phyloP scores from a whole-genome alignment of 2,329 filamentous ascomycete genomes.

The Calonectria montana region DNA sequence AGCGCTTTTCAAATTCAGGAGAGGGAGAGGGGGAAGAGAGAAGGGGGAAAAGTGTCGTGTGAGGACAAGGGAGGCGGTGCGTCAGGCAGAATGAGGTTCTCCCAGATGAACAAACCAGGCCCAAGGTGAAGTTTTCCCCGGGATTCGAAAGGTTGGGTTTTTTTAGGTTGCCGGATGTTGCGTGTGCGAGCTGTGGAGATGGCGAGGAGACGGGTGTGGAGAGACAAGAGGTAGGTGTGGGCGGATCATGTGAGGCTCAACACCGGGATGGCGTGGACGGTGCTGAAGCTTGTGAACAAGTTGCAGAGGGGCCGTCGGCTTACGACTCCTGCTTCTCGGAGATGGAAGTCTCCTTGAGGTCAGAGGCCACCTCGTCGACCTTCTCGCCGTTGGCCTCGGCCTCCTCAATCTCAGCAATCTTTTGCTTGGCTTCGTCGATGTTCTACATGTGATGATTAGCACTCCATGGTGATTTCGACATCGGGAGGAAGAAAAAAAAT shows the following conservation, averaged over 20 bases:
- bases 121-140: conserved; percentile 7
- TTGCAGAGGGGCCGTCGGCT: conserved; percentile 15
- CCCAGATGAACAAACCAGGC: not conserved
- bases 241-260: conserved; percentile 13
- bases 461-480: conserved; percentile 10
- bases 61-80: conserved; percentile 4
- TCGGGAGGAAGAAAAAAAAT: conserved; percentile 39
- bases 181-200: conserved; percentile 18
- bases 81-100: conserved; percentile 17
- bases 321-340: conserved; percentile 65
- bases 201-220: conserved; percentile 12
- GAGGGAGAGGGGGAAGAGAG: not conserved
- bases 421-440: conserved; percentile 94
- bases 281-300: not conserved
- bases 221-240: conserved; percentile 8
- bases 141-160: conserved; percentile 5
- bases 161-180: conserved; percentile 18
- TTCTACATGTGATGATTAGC: conserved; percentile 71
- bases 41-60: not conserved
- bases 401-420: conserved; percentile 87
- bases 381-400: conserved; percentile 63
- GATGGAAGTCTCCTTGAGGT: conserved; percentile 63
- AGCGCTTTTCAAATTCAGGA: conserved; percentile 42
- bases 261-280: conserved; percentile 10
- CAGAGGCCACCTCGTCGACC: conserved; percentile 65